A percentile compares a stretch with the other conserved stretches of the same genome.
These are phyloP conservation scores for Marasmius sp. DNA, from an alignment of 1,284 basidiomycete genomes.

Conservation along the genomic window DNA sequence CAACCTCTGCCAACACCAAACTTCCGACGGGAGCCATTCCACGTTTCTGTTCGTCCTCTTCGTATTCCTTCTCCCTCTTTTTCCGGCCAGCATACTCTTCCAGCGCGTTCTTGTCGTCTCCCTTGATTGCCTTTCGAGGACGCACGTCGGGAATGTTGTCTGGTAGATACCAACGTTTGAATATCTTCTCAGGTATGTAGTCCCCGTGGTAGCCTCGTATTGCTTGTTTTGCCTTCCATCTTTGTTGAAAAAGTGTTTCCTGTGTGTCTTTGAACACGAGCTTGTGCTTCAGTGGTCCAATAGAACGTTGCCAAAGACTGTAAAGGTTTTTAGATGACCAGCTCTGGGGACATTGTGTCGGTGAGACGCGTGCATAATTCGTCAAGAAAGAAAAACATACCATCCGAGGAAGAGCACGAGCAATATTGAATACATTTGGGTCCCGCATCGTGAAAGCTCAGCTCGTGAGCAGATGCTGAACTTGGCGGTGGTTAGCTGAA, in stretches of 20 bases:
- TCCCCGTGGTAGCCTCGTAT: constrained; percentile 96
- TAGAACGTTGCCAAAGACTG: constrained; percentile 72
- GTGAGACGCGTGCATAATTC: not conserved
- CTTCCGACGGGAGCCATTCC: constrained; percentile 81
- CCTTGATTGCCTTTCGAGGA: constrained; percentile 44
- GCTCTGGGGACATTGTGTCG: constrained; percentile 50
- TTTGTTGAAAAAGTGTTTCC: constrained; percentile 86
- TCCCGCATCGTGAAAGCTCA: constrained; percentile 38
- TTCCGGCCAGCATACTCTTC: constrained; percentile 60
- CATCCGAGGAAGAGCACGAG: constrained; percentile 48
- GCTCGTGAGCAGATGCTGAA: not conserved
- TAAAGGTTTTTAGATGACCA: constrained; percentile 82
- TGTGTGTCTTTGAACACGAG: constrained; percentile 56
- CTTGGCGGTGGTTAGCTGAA: no score
- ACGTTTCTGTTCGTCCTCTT: constrained; percentile 56
- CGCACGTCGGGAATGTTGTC: constrained; percentile 85
- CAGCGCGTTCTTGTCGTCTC: constrained; percentile 44
- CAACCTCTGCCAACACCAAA: constrained; percentile 92
- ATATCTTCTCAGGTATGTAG: constrained; percentile 89
- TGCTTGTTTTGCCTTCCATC: constrained; percentile 89
- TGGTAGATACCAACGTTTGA: constrained; percentile 96
- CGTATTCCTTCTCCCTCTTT: constrained; percentile 43
- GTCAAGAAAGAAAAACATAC: constrained; percentile 25
- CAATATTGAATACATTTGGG: constrained; percentile 40
- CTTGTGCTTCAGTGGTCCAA: constrained; percentile 46